Evolutionary conservation across 1,284 basidiomycete species (phyloP), one percentile per base, ranked within the genome.

Genomic region (Hortiboletus rubellus): DNA sequence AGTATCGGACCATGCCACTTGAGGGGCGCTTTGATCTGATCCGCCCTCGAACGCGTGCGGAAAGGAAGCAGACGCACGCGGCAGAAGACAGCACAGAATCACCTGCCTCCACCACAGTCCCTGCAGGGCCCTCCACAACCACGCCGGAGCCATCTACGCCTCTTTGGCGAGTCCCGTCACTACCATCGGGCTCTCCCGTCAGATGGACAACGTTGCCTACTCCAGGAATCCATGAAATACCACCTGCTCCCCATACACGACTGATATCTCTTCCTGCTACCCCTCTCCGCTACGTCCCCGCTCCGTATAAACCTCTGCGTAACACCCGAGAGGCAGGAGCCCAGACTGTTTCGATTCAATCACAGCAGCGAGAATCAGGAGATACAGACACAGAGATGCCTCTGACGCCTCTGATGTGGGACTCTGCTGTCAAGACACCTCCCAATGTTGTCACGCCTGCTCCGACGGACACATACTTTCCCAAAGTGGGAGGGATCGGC

Each of bases 1-100:
- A 63, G 45, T 74, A 72, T 58, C 69, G 59, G 43, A 64, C 59
- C 17, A 70, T 71, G 69, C 94, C 95, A 7, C 77, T 96, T 27
- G 90, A 93, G 50, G 94, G 94, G 2, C 83, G 94, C 46, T 79
- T 93, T 52, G 92, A 94, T 69, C 76, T 97, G 61, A 89, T 96
- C 79, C 81, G 85, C 36, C 90, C 84, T 2, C 77, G 74, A 62
- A 78, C 73, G 53, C 71, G 76, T 66, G 73, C 72, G 59, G 65
- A 69, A 54, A 69, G 30, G 56, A 54, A 58, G 52, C 58, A 65
- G 38, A 24, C 12, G 12, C 46, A 41, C 36, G 30, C 18, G 11
- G 17, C 41, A 17, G 46, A 49, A 24, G 59, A 60, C 4, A 15
- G 15, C 8, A 37, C 30, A 15, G 60, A 57, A 46, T 36, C 50